Evolutionary conservation across 2,329 filamentous ascomycete species (phyloP).

Genomic region (Pseudogymnoascus destructans): DNA sequence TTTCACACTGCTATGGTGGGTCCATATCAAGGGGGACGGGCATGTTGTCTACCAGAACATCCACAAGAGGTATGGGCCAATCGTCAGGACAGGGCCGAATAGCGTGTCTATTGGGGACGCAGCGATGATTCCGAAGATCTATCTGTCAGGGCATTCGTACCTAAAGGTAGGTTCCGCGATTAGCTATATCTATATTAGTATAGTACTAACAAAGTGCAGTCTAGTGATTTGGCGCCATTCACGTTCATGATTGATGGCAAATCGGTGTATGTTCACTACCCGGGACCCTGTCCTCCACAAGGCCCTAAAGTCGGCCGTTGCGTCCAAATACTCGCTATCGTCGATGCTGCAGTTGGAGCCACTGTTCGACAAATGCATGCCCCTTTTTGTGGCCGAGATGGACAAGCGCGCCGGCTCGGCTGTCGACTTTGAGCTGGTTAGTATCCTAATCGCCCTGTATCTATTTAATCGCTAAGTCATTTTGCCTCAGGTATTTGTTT

Average conservation of each 20-base stretch:
- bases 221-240: background rate
- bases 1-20: conserved; percentile 15
- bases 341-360: conserved; percentile 33
- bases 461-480: too few relatives aligned
- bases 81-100: conserved; percentile 18
- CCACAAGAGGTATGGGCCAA: conserved; percentile 16
- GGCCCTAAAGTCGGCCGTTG: conserved; percentile 28
- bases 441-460: background rate
- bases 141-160: background rate
- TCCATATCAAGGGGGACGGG: conserved; percentile 10
- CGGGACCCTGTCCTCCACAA: conserved; percentile 28
- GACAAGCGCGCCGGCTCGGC: conserved; percentile 16
- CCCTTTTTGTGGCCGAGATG: conserved; percentile 28
- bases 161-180: background rate
- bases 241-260: background rate
- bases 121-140: conserved; percentile 10
- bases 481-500: conserved; percentile 10
- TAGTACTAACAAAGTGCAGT: background rate
- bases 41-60: conserved; percentile 12
- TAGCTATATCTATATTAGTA: background rate
- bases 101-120: conserved; percentile 16
- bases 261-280: conserved; percentile 20
- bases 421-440: background rate
- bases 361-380: conserved; percentile 33
- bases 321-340: conserved; percentile 34